Evolutionary conservation across 1,139 yeast genomes (phyloP).

Genomic region (Candida neerlandica): DNA sequence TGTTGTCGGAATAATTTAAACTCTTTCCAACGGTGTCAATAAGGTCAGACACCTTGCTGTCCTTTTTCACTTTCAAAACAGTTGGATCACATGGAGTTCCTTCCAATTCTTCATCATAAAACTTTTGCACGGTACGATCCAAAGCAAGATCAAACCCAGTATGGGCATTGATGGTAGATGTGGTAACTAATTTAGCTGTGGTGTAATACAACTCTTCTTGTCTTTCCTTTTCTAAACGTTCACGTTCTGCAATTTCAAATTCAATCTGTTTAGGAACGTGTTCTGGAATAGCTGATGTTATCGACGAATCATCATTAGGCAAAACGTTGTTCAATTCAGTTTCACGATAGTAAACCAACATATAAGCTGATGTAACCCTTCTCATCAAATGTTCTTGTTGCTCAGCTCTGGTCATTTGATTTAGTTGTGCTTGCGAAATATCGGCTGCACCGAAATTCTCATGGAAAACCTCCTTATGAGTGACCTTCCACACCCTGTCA

Average conservation of each 20-base stretch:
- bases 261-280: slow-evolving; percentile 70
- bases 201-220: slow-evolving; percentile 82
- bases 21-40: slow-evolving; percentile 51
- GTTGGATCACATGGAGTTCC: slow-evolving; percentile 54
- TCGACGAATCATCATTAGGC: slow-evolving; percentile 50
- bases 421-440: slow-evolving; percentile 47
- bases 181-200: slow-evolving; percentile 57
- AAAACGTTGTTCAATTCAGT: slow-evolving; percentile 59
- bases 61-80: slow-evolving; percentile 57
- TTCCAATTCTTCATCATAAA: slow-evolving; percentile 51
- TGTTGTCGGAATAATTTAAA: slow-evolving; percentile 32
- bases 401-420: slow-evolving; percentile 56
- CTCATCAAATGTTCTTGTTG: slow-evolving; percentile 66
- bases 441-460: slow-evolving; percentile 89
- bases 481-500: slow-evolving; percentile 88
- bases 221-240: slow-evolving; percentile 58
- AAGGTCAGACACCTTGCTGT: slow-evolving; percentile 54
- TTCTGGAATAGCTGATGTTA: slow-evolving; percentile 56
- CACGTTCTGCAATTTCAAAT: slow-evolving; percentile 59
- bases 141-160: slow-evolving; percentile 81
- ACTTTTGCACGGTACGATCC: slow-evolving; percentile 48
- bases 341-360: slow-evolving; percentile 90
- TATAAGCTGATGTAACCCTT: slow-evolving; percentile 91
- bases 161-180: slow-evolving; percentile 55
- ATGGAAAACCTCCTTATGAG: slow-evolving; percentile 81